Evolutionary conservation across 139 green algal species (phyloP).

Genomic region (Coelastrella sp.): DNA sequence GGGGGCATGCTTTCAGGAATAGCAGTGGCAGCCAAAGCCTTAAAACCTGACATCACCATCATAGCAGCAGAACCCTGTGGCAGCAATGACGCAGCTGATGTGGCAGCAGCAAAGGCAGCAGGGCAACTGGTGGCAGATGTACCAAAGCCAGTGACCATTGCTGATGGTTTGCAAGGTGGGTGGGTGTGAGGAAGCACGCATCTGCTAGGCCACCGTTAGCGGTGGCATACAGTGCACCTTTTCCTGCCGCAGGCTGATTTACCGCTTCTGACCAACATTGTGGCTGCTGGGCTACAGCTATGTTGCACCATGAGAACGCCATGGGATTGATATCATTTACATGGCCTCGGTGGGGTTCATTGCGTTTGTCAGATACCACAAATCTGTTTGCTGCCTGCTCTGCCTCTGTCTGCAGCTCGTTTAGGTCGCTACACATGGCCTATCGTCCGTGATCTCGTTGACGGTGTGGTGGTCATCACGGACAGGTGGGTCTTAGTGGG

Average conservation of each 20-base stretch:
- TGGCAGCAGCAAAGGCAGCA: conserved; percentile 61
- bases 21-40: conserved; percentile 78
- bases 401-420: not conserved
- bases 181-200: not conserved
- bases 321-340: too few relatives aligned
- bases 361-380: not conserved
- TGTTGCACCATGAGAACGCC: too few relatives aligned
- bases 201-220: too few relatives aligned
- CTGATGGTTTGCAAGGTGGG: conserved; percentile 79
- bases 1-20: conserved; percentile 61
- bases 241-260: too few relatives aligned
- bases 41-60: conserved; percentile 70
- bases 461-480: conserved; percentile 72
- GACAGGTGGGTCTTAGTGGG: not conserved
- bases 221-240: not conserved
- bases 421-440: conserved; percentile 33
- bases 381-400: not conserved
- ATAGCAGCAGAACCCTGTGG: conserved; percentile 78
- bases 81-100: conserved; percentile 69
- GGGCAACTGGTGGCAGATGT: conserved; percentile 67
- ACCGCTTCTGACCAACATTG: too few relatives aligned
- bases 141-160: conserved; percentile 80
- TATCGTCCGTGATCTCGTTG: conserved; percentile 56
- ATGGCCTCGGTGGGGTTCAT: not conserved
- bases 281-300: too few relatives aligned